phyloP scores from a whole-genome alignment of 164 flowering plant genomes.

The Nelumbo lutea region DNA sequence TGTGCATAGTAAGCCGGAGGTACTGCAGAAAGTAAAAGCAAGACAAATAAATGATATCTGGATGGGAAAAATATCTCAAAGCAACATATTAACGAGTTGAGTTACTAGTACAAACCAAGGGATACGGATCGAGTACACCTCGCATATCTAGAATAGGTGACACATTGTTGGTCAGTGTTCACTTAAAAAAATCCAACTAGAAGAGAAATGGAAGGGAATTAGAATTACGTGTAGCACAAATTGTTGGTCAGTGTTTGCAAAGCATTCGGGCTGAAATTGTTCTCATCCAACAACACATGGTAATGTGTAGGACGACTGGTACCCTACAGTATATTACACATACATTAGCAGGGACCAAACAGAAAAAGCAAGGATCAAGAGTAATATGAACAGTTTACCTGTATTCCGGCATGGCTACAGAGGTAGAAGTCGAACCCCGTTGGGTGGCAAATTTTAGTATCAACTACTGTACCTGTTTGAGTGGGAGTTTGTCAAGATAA shows the following conservation, averaged over 20 bases:
- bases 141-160: slow-evolving; percentile 52
- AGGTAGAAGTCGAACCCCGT: slow-evolving; percentile 85
- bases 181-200: neutral
- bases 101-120: slow-evolving; percentile 42
- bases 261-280: slow-evolving; percentile 52
- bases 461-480: slow-evolving; percentile 80
- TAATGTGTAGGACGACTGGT: slow-evolving; percentile 79
- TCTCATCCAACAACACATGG: slow-evolving; percentile 78
- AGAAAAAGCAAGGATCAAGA: neutral
- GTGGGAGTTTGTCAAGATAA: neutral
- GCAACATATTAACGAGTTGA: neutral
- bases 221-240: slow-evolving; percentile 67
- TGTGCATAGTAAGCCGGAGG: slow-evolving; percentile 93
- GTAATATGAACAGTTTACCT: slow-evolving; percentile 37
- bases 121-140: slow-evolving; percentile 89
- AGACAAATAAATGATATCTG: neutral
- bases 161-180: neutral
- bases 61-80: neutral
- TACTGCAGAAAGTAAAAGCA: slow-evolving; percentile 39
- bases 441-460: slow-evolving; percentile 79
- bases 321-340: slow-evolving; percentile 38
- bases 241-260: slow-evolving; percentile 61
- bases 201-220: neutral
- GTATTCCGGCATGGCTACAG: slow-evolving; percentile 92
- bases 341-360: neutral